Conservation (phyloP, 257 asterid species). For the Primulina eburnea region DNA sequence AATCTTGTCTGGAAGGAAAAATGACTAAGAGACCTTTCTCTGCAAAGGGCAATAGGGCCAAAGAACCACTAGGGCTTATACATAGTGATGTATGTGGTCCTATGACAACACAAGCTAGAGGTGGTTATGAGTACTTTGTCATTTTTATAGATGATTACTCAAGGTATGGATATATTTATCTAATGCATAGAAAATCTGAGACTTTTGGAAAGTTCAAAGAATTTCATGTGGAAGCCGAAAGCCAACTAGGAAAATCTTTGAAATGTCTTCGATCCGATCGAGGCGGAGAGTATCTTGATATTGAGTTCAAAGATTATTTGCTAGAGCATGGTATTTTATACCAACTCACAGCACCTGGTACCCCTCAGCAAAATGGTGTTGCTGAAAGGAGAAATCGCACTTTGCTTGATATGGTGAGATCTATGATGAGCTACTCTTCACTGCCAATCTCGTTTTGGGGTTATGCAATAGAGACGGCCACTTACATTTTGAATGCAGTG, state of each 20-base stretch:
- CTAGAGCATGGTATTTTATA: not conserved
- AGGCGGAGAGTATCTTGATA: not conserved
- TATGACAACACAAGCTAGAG: not conserved
- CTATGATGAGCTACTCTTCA: not conserved
- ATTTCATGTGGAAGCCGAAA: not conserved
- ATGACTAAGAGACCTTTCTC: not conserved
- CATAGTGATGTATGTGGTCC: not conserved
- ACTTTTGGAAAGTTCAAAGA: constrained; percentile 4
- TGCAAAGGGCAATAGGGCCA: not conserved
- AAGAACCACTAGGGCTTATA: not conserved
- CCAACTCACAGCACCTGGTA: not conserved
- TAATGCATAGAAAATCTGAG: not conserved
- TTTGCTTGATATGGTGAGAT: not conserved
- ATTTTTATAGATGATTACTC: not conserved
- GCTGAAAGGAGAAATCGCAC: not conserved
- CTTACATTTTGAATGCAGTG: not conserved
- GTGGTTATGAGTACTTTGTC: not conserved
- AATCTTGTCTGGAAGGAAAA: not conserved
- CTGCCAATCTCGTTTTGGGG: not conserved
- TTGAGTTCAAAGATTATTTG: not conserved
- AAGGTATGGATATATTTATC: not conserved
- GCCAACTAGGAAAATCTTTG: not conserved
- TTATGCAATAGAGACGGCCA: not conserved
- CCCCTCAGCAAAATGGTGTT: not conserved
- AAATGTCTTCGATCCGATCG: not conserved